Evolutionary conservation across 129 eudicot genomes (phyloP), one percentile per base, ranked within the genome.

Genomic region (Scalesia atractyloides): DNA sequence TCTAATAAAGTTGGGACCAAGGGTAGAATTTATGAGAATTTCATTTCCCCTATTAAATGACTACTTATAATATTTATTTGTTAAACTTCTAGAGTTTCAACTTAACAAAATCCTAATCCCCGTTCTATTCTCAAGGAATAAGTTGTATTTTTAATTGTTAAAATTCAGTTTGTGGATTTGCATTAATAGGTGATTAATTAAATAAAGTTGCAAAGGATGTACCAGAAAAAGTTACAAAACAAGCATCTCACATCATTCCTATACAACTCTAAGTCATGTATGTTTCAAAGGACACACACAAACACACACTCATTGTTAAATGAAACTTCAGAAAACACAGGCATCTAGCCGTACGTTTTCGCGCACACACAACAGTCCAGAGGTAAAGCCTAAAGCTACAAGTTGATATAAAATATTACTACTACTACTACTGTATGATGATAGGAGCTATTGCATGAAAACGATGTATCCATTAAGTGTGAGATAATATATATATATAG

Each of bases 261-360:
- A 72, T 76, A 65, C 82, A 71, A 77, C 79, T 82, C 82, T 71
- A 82, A 69, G 79, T 73, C 85, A 76, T 70, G 82, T 82, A 75
- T 71, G 79, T 76, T 76, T 73, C 75, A 72, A 70, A 82, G 81
- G 82, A 76, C 82, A 76, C 81, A 69, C 66, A 66, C 81, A 76
- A 67, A 67, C 74, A 76, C 64, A 76, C 81, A 68, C 81, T 76
- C 70, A 36, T 76, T 65, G 73, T 75, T 82, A 76, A 70, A 66
- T 82, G 82, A 26, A 76, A 82, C 82, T 82, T 66, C 26, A 71
- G 76, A 78, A 72, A 66, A 82, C 71, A 39, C 73, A 66, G 69
- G 69, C 74, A 58, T 76, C 75, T 59, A 68, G 12, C 63, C 70
- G 81, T 76, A 76, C 79, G 2, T 50, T n/a, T n/a, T 30, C 37